Conservation (phyloP, 1,284 basidiomycete genomes). For the Papiliotrema flavescens region DNA sequence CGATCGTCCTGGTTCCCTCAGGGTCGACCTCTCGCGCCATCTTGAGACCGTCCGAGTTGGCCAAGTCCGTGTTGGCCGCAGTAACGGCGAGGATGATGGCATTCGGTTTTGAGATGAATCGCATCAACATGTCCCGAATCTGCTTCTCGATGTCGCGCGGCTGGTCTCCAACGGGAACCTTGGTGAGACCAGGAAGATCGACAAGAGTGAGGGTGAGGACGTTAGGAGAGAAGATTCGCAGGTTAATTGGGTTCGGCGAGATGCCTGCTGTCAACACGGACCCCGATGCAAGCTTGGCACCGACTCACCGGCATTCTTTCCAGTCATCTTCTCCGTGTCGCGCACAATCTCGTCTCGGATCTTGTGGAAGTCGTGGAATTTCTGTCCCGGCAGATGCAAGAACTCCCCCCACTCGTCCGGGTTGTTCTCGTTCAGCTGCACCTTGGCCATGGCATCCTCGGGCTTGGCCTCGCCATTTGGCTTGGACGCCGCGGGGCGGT, state of each 20-base stretch:
- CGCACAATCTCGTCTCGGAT: conserved; percentile 93
- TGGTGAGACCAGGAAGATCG: conserved; percentile 93
- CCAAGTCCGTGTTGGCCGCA: conserved; percentile 92
- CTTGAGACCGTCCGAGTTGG: conserved; percentile 97
- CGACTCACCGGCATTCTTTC: conserved; percentile 73
- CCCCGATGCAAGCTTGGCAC: neutral
- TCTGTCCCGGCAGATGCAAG: conserved; percentile 90
- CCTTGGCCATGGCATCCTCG: conserved; percentile 35
- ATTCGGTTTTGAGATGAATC: conserved; percentile 89
- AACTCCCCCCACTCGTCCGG: conserved; percentile 98
- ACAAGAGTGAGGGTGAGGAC: conserved; percentile 95
- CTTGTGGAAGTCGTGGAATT: conserved; percentile 96
- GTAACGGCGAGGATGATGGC: conserved; percentile 87
- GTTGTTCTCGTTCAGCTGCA: conserved; percentile 61
- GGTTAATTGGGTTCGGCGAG: conserved; percentile 91
- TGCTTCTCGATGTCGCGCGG: conserved; percentile 97
- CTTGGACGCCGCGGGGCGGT: conserved; percentile 61
- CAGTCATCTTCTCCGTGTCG: conserved; percentile 97
- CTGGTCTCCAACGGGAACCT: conserved; percentile 93
- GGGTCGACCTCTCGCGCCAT: conserved; percentile 95
- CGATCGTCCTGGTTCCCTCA: conserved; percentile 90
- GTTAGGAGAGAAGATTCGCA: conserved; percentile 93
- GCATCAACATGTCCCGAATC: conserved; percentile 93
- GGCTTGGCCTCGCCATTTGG: conserved; percentile 51
- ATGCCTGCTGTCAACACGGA: conserved; percentile 58